Evolutionary conservation across 2,329 filamentous ascomycete species (phyloP), one percentile per base, ranked within the genome.

Genomic region (Cadophora malorum): DNA sequence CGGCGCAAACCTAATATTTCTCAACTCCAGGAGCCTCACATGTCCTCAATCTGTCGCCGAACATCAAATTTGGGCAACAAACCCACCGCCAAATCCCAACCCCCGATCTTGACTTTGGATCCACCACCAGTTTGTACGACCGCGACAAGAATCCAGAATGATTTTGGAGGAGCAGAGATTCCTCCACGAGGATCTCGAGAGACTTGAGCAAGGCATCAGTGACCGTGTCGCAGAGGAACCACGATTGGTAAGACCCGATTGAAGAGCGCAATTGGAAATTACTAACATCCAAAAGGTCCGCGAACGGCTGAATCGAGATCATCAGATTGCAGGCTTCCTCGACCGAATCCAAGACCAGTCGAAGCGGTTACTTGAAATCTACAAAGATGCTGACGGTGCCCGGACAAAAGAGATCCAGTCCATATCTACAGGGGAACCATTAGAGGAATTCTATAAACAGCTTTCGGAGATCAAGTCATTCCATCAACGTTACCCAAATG

Each of bases 171-270:
- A 98, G 75, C 91, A 98, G 81, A 88, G 96, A 75, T 94, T 93
- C 76, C 88, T 97, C 75, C 94, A 97, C 76, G 96, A 99, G 87
- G 96, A 99, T 81, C 83, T 99, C 62, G 96, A 99, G 85, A 90
- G 96, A 71, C 87, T 99, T 68, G 96, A 99, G 81, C 93, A 97
- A 79, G 96, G 92, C 64, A 91, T 97, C 76, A 91, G 93, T 65
- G 94, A 98, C 81, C 91, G 94, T 76, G 88, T 96, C 69, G 86
- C 89, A 70, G 93, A 97, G 73, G 94, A 98, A 72, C 94, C 95
- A 56, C 92, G 91, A 80, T 91, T 95, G 79, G 93, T 94, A 83
- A 79, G 89, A 41, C 21, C 4, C 31, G 31, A 21, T 31, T n/a
- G 9, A 7, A 35, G 33, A 33, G 14, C 19, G 35, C 21, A 41